phyloP scores from a whole-genome alignment of 78 protist species.

The Paratrimastix pyriformis region DNA sequence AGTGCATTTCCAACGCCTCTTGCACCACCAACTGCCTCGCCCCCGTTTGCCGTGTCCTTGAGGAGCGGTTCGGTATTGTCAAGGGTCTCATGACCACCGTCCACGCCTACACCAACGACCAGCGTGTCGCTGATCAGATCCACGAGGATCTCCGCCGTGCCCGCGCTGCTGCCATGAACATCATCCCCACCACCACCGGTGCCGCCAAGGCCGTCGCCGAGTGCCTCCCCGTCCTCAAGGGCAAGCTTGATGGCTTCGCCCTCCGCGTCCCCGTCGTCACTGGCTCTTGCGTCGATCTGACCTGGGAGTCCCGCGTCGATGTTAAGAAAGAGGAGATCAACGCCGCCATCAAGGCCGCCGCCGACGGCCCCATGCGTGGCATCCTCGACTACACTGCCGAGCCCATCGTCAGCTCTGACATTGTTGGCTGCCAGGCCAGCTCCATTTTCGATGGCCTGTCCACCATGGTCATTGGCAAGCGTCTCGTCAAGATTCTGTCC shows the following conservation, averaged over 20 bases:
- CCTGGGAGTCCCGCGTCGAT: slow-evolving; percentile 23
- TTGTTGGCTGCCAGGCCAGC: slow-evolving; percentile 23
- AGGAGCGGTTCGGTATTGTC: slow-evolving; percentile 86
- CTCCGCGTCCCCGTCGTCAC: slow-evolving; percentile 57
- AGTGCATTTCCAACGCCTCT: slow-evolving; percentile 88
- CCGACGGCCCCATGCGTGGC: slow-evolving; percentile 25
- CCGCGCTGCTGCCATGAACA: slow-evolving; percentile 50
- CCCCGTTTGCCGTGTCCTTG: slow-evolving; percentile 88
- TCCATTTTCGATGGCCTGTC: slow-evolving; percentile 43
- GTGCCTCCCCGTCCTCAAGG: slow-evolving; percentile 42
- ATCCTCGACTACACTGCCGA: slow-evolving; percentile 19
- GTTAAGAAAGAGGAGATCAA: slow-evolving; percentile 43
- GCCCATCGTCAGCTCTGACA: slow-evolving; percentile 35
- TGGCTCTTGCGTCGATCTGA: slow-evolving; percentile 58
- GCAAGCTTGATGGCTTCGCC: slow-evolving; percentile 59
- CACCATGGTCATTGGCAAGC: slow-evolving; percentile 24
- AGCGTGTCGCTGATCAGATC: slow-evolving; percentile 46
- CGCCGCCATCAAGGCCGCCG: slow-evolving; percentile 39
- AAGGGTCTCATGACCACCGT: slow-evolving; percentile 82
- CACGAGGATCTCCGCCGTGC: slow-evolving; percentile 44
- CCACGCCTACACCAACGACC: slow-evolving; percentile 63
- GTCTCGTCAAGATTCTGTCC: slow-evolving; percentile 47
- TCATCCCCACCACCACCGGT: slow-evolving; percentile 66
- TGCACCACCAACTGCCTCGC: slow-evolving; percentile 99
- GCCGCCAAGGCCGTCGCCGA: slow-evolving; percentile 65